Evolutionary conservation across 352 stramenopile genomes (phyloP).

Genomic region (Blastocystis sp.): DNA sequence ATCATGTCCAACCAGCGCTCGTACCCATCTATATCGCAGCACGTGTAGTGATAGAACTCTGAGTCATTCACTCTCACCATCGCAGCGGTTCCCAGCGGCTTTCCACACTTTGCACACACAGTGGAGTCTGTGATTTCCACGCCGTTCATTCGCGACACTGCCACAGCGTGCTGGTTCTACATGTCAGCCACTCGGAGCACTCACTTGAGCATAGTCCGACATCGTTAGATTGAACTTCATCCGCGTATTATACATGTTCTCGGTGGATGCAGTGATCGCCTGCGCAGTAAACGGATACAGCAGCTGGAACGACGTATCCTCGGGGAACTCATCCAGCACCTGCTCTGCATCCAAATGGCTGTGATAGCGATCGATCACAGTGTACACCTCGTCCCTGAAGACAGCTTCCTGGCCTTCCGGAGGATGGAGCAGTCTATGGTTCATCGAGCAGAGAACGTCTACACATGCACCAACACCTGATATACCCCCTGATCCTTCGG

Average conservation of each 20-base stretch:
- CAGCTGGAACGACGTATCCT: not conserved
- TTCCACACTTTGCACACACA: slow-evolving; percentile 23
- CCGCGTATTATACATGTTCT: slow-evolving; percentile 34
- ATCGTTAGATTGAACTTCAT: slow-evolving; percentile 53
- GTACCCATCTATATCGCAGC: slow-evolving; percentile 51
- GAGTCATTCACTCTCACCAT: slow-evolving; percentile 16
- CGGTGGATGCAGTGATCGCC: not conserved
- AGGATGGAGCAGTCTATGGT: not conserved
- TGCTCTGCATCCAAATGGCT: not conserved
- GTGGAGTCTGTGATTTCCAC: not conserved
- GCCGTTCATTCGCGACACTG: slow-evolving; percentile 4
- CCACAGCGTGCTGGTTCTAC: slow-evolving; percentile 24
- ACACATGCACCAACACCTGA: not conserved
- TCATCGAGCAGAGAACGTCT: not conserved
- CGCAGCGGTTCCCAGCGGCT: slow-evolving; percentile 13
- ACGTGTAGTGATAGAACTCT: slow-evolving; percentile 39
- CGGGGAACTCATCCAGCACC: slow-evolving; percentile 1
- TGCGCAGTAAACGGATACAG: slow-evolving; percentile 30
- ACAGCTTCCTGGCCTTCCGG: not conserved
- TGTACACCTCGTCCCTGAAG: not conserved
- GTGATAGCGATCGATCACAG: not conserved
- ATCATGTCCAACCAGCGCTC: not conserved
- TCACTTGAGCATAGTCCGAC: slow-evolving; percentile 23
- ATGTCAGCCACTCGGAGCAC: not conserved
- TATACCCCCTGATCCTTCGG: not conserved